Evolutionary conservation across 495 filamentous ascomycete species (phyloP).

Genomic region (Neurospora sp.): DNA sequence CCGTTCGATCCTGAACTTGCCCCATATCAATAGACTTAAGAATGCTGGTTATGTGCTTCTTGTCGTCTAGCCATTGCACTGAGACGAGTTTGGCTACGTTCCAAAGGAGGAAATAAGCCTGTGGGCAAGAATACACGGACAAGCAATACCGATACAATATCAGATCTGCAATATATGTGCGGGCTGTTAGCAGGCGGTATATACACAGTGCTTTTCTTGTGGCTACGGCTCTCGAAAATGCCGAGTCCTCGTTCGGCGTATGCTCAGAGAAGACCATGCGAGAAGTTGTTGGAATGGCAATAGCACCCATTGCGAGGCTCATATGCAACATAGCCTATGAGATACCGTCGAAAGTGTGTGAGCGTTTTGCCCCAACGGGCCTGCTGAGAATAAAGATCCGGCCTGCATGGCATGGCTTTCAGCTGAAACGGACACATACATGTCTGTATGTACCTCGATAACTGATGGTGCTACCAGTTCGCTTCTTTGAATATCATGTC

Average conservation of each 20-base stretch:
- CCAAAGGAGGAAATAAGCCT: slow-evolving; percentile 2
- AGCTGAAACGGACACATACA: not conserved
- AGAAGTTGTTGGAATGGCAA: not conserved
- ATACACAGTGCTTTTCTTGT: not conserved
- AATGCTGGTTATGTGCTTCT: not conserved
- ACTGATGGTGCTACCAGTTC: not conserved
- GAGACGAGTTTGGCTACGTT: not conserved
- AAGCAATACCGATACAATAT: too few species aligned
- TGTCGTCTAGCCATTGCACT: not conserved
- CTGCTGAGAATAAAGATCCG: not conserved
- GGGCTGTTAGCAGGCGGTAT: not conserved
- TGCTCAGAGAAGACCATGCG: not conserved
- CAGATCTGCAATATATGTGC: not conserved
- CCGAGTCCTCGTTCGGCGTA: slow-evolving; percentile 11
- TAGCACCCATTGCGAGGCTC: not conserved
- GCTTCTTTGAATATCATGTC: not conserved
- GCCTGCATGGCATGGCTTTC: not conserved
- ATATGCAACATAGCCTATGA: not conserved
- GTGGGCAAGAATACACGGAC: not conserved
- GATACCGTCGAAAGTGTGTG: not conserved
- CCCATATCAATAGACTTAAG: not conserved
- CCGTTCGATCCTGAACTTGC: not conserved
- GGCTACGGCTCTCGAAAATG: slow-evolving; percentile 6
- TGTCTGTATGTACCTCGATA: not conserved
- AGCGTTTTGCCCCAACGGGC: not conserved